These are phyloP conservation scores for Trichomonascus vanleenenianus DNA, from an alignment of 805 yeast genomes.

Conservation along the genomic window DNA sequence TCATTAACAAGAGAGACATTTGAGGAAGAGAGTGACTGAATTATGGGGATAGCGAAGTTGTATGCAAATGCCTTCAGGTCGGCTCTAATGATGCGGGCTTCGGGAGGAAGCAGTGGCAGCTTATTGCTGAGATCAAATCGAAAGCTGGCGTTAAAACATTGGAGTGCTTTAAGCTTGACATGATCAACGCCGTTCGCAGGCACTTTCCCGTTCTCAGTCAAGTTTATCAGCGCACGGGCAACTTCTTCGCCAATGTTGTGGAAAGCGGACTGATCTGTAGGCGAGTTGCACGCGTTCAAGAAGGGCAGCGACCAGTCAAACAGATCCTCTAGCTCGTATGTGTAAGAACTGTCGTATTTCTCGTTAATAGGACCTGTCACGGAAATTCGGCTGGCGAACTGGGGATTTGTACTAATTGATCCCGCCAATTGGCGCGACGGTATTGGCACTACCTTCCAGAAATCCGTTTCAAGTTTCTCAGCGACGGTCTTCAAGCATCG, in stretches of 20 bases:
- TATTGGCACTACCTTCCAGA: not conserved
- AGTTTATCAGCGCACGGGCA: not conserved
- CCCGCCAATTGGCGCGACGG: not conserved
- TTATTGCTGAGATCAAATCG: not conserved
- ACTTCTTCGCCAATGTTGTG: not conserved
- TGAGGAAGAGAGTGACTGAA: not conserved
- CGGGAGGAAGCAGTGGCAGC: not conserved
- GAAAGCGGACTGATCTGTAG: not conserved
- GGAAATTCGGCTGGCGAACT: not conserved
- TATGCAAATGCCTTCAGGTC: not conserved
- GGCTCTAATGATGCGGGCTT: not conserved
- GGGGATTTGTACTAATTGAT: not conserved
- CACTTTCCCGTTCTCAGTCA: not conserved
- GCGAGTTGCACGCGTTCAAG: not conserved
- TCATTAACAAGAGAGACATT: not conserved
- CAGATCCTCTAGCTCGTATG: not conserved
- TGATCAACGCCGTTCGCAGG: not conserved
- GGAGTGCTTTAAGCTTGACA: not conserved
- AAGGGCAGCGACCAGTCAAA: conserved; percentile 1
- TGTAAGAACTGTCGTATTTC: not conserved
- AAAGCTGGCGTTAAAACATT: not conserved
- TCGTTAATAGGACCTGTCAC: not conserved
- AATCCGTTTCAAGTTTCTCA: not conserved
- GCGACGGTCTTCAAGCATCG: not conserved
- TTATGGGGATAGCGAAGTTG: not conserved